Evolutionary conservation across 2,329 filamentous ascomycete genomes (phyloP).

Genomic region (Stachybotrys elegans): DNA sequence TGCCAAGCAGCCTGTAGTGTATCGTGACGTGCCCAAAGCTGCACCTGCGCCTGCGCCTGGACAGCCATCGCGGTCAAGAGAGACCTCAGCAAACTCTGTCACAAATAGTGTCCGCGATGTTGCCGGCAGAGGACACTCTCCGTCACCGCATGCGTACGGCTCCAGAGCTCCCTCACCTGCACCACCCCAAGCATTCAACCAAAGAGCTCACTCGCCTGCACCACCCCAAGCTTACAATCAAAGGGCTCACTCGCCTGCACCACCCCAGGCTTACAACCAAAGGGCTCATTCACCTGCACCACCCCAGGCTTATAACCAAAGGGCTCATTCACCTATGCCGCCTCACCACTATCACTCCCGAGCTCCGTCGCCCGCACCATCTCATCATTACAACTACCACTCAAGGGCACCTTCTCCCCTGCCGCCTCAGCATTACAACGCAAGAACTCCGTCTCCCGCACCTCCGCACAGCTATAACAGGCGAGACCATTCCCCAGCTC

Average conservation of each 20-base stretch:
- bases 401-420: slow-evolving; percentile 22
- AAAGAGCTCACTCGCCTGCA: slow-evolving; percentile 23
- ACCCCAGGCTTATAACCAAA: slow-evolving; percentile 21
- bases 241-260: slow-evolving; percentile 24
- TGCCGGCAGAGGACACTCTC: too few relatives aligned
- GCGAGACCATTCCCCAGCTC: slow-evolving; percentile 7
- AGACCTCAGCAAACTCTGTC: slow-evolving; percentile 36
- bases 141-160: slow-evolving; percentile 21
- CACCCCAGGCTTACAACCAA: slow-evolving; percentile 22
- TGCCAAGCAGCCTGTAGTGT: slow-evolving; percentile 55
- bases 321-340: slow-evolving; percentile 22
- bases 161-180: slow-evolving; percentile 24
- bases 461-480: slow-evolving; percentile 25
- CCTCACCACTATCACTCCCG: slow-evolving; percentile 23
- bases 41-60: too few relatives aligned
- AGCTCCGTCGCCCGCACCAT: slow-evolving; percentile 31
- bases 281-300: slow-evolving; percentile 22
- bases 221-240: slow-evolving; percentile 17
- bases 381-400: slow-evolving; percentile 10
- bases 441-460: slow-evolving; percentile 32
- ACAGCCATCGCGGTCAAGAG: slow-evolving; percentile 27
- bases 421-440: slow-evolving; percentile 22
- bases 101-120: slow-evolving; percentile 16
- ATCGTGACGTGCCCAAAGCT: slow-evolving; percentile 37
- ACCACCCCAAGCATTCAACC: slow-evolving; percentile 20